A percentile compares a stretch with the other conserved stretches of the same genome.
Conservation (phyloP, 345 rosid genomes). For the Citrus cavaleriei region DNA sequence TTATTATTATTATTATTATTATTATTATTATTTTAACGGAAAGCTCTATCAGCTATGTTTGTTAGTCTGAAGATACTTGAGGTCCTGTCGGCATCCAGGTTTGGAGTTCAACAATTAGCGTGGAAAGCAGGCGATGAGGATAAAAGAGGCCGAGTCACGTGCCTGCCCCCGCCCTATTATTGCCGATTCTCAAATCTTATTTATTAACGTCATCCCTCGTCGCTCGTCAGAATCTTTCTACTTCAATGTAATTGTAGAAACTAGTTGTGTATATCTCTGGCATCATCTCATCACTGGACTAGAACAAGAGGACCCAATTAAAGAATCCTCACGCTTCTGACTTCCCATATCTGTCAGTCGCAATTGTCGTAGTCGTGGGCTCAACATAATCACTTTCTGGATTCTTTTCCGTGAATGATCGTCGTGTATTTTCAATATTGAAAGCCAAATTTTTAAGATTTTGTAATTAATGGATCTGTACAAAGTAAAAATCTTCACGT, state of each 20-base stretch:
- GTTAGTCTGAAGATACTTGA: background rate
- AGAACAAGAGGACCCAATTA: too few species aligned
- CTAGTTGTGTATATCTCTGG: too few species aligned
- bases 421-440: background rate
- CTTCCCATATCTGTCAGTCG: too few species aligned
- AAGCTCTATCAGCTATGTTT: background rate
- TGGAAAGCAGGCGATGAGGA: background rate
- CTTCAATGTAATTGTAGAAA: background rate
- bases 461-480: too few species aligned
- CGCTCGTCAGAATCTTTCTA: background rate
- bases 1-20: too few species aligned
- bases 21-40: too few species aligned
- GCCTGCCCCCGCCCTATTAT: background rate
- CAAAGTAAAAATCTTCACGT: background rate
- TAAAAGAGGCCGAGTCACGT: background rate
- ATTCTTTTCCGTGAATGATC: background rate
- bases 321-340: too few species aligned
- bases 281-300: too few species aligned
- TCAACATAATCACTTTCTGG: background rate
- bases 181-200: too few species aligned
- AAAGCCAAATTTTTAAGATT: too few species aligned
- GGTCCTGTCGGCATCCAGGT: background rate
- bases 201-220: too few species aligned
- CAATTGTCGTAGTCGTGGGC: background rate
- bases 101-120: background rate